These are phyloP conservation scores for Cordyceps cateniannulata DNA, from an alignment of 2,329 filamentous ascomycete species.

Conservation along the genomic window DNA sequence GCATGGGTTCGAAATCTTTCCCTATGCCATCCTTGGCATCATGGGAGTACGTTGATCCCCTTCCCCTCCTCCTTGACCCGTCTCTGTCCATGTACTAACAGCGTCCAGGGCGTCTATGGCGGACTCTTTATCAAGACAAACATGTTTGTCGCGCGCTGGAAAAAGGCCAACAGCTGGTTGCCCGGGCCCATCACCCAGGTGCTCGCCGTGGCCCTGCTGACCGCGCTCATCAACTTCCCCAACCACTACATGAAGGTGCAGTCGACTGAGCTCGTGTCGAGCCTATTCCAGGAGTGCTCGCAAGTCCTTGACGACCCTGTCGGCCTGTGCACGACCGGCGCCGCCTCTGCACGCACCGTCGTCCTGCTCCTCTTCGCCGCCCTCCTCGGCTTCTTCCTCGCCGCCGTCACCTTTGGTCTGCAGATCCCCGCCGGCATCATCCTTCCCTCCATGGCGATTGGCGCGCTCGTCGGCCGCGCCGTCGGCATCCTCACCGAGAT, in stretches of 20 bases:
- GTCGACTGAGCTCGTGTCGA: conserved; percentile 82
- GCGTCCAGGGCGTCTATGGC: conserved; percentile 70
- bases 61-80: not conserved
- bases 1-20: conserved; percentile 90
- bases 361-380: conserved; percentile 77
- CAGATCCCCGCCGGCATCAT: conserved; percentile 95
- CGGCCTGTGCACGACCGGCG: conserved; percentile 81
- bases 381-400: conserved; percentile 75
- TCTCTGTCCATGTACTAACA: conserved; percentile 14
- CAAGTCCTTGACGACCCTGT: conserved; percentile 78
- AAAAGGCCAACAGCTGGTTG: conserved; percentile 58
- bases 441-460: conserved; percentile 91
- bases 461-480: conserved; percentile 81
- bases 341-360: conserved; percentile 75
- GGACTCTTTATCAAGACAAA: conserved; percentile 93
- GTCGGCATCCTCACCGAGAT: conserved; percentile 86
- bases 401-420: conserved; percentile 84
- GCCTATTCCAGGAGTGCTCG: conserved; percentile 85
- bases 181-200: conserved; percentile 76
- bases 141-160: conserved; percentile 78
- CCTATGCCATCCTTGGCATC: conserved; percentile 80
- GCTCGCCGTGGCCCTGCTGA: conserved; percentile 68
- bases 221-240: conserved; percentile 87
- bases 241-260: conserved; percentile 96
- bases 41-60: conserved; percentile 50